These are phyloP conservation scores for Echites panduratus DNA, from an alignment of 257 asterid species.

Conservation along the genomic window DNA sequence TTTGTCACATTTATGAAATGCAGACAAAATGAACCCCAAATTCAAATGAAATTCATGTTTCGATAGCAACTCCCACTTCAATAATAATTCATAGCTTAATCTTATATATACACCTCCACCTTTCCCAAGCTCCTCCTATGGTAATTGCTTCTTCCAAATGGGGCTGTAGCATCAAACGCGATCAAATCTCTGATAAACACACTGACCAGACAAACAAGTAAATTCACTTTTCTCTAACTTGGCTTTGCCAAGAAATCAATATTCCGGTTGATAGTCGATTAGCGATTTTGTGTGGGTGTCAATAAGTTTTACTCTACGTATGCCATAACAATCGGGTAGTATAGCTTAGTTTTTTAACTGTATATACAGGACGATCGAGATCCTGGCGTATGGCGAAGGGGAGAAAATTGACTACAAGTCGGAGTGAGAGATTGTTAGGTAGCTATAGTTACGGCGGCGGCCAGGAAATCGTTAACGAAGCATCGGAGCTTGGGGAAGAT, in stretches of 20 bases:
- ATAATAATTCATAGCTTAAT: slow-evolving; percentile 9
- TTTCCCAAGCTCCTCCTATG: slow-evolving; percentile 23
- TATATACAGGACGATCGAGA: slow-evolving; percentile 23
- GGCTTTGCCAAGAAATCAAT: slow-evolving; percentile 35
- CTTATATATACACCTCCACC: slow-evolving; percentile 47
- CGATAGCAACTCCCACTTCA: slow-evolving; percentile 14
- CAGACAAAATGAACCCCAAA: slow-evolving; percentile 68
- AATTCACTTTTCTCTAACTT: neutral
- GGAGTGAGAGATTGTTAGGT: slow-evolving; percentile 59
- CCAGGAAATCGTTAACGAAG: slow-evolving; percentile 31
- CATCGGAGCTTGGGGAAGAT: slow-evolving; percentile 63
- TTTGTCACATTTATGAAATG: slow-evolving; percentile 33
- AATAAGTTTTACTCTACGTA: neutral
- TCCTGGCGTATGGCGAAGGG: slow-evolving; percentile 62
- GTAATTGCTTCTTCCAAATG: slow-evolving; percentile 14
- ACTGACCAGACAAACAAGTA: neutral
- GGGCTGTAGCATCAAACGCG: slow-evolving; percentile 10
- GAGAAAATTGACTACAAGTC: slow-evolving; percentile 51
- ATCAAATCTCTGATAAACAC: neutral
- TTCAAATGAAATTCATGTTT: slow-evolving; percentile 45
- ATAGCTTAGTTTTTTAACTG: neutral
- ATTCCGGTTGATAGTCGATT: slow-evolving; percentile 18
- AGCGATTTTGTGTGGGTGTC: neutral
- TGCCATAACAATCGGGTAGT: too few relatives aligned
- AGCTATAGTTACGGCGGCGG: slow-evolving; percentile 30